Base-by-base conservation (phyloP, 257 asterid species). In the Scutellaria barbata region DNA sequence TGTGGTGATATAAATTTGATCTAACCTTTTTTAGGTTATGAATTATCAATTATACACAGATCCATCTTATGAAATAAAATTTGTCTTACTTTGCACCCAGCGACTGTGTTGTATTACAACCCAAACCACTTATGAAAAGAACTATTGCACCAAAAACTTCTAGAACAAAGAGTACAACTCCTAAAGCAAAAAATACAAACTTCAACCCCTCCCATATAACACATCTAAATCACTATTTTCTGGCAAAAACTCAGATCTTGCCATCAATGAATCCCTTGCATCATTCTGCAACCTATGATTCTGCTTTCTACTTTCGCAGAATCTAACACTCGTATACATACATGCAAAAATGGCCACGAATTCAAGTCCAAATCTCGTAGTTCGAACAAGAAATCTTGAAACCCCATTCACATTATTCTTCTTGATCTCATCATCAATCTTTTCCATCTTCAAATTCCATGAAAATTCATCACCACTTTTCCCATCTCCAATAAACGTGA, bases 201-300 rank as follows among this genome's bases (percentile, higher is more conserved):
- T 22, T 22, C 68, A 84, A 6, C 90, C 95, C 80, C 83, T 81
- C 69, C 95, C 92, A 54, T 42, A 39, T 17, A 73, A 63, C 68
- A 85, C 87, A 73, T 79, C 83, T 8, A 84, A 77, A 33, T 59
- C 72, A 20, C 68, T 30, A 7, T 30, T 30, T 30, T 35, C 72
- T 5, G 75, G 12, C 62, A 45, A 25, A 39, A 46, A 11, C 17
- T 22, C 70, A 66, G 55, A n/a, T 6, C 54, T 68, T 57, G 16
- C 35, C 37, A 11, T 14, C 39, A 51, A 69, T 51, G 76, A 45
- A 43, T 51, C 71, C 37, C 30, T 10, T n/a, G 47, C 66, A 12
- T 61, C 58, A n/a, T 20, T 48, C 71, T 52, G 18, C 50, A 50
- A 11, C 64, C 41, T 40, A 5, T 13, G 18, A 66, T 18, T 14